These are phyloP conservation scores for Macrolepiota dolichaula DNA, from an alignment of 768 basidiomycete genomes.

Conservation along the genomic window DNA sequence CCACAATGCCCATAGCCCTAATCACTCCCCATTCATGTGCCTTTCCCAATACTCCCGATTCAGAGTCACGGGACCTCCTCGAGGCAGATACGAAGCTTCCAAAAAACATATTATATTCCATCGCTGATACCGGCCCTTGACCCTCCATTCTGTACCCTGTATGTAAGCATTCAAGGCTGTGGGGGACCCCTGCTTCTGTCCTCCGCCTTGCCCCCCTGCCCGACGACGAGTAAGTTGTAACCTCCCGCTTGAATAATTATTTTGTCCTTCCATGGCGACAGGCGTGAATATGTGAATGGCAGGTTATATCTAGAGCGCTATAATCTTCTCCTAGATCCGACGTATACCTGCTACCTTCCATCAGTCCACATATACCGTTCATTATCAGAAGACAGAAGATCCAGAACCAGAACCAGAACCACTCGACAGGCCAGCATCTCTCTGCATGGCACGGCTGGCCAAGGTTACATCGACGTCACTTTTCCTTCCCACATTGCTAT, in stretches of 20 bases:
- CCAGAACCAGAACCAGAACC: background rate
- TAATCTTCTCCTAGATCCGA: background rate
- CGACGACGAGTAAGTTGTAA: background rate
- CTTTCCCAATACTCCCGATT: constrained; percentile 5
- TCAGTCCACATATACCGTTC: background rate
- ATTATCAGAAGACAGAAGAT: background rate
- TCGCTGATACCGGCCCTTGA: background rate
- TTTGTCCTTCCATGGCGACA: background rate
- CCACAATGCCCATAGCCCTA: constrained; percentile 3
- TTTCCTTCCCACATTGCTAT: background rate
- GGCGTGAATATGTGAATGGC: background rate
- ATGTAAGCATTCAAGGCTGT: background rate
- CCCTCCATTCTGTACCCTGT: background rate
- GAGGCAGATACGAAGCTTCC: background rate
- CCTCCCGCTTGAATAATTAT: background rate
- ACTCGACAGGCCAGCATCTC: background rate
- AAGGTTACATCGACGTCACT: constrained; percentile 1
- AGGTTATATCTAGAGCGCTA: background rate
- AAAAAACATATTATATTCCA: background rate
- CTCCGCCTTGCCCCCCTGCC: background rate
- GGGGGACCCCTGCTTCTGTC: background rate
- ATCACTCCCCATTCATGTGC: constrained; percentile 2
- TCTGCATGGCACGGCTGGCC: background rate
- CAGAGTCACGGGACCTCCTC: background rate
- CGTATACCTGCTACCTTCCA: background rate